Conservation (phyloP, 2,329 filamentous ascomycete genomes). For the Dothistroma septosporum region DNA sequence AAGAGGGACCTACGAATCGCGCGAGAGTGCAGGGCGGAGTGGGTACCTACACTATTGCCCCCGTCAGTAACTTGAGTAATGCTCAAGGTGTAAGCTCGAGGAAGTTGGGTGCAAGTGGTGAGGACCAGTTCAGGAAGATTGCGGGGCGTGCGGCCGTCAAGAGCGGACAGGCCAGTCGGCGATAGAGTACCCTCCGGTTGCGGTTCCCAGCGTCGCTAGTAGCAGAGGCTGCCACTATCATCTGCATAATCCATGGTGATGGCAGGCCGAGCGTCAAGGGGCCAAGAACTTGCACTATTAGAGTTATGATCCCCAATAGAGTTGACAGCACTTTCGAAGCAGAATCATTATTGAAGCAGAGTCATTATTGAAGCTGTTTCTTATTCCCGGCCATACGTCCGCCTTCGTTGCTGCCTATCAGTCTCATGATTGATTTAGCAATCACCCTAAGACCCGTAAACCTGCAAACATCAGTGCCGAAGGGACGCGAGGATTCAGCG, state of each 20-base stretch:
- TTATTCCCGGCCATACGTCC: not conserved
- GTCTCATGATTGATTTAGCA: not conserved
- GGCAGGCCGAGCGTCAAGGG: not conserved
- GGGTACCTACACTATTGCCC: conserved; percentile 60
- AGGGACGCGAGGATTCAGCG: not conserved
- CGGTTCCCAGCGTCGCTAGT: too few relatives aligned
- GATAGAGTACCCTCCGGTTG: not conserved
- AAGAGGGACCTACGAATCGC: conserved; percentile 53
- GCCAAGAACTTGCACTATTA: not conserved
- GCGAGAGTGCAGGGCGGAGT: conserved; percentile 57
- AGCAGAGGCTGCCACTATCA: too few relatives aligned
- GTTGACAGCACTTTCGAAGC: not conserved
- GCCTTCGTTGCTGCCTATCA: too few relatives aligned
- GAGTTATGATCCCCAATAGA: not conserved
- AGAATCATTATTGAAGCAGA: not conserved
- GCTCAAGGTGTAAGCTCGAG: conserved; percentile 26
- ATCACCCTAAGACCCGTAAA: not conserved
- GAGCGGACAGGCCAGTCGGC: conserved; percentile 3
- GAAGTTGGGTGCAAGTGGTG: conserved; percentile 28
- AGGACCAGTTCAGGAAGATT: conserved; percentile 36
- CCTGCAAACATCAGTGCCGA: not conserved
- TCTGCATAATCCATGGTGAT: not conserved
- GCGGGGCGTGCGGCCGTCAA: conserved; percentile 21
- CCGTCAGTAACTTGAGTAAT: conserved; percentile 50
- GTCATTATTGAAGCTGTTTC: not conserved